Percentiles rank a stretch among this genome's conserved stretches.
Conservation (phyloP, 495 filamentous ascomycete genomes). For the Cercophora newfieldiana region DNA sequence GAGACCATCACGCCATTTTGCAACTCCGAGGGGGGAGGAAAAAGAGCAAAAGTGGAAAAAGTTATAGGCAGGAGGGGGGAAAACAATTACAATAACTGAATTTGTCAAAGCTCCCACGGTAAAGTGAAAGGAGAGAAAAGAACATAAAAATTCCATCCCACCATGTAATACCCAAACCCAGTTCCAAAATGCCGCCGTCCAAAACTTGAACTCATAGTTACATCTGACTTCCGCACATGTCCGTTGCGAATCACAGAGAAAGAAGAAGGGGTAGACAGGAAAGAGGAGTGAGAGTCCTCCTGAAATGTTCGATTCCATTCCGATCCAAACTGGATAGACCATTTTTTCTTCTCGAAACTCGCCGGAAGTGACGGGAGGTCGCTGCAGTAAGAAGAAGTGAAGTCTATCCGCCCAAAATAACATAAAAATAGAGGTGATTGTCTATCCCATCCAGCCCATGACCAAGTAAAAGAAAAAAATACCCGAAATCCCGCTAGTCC, state of each 20-base stretch:
- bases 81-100: neutral
- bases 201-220: neutral
- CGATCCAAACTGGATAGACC: neutral
- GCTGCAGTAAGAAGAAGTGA: conserved; percentile 18
- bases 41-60: neutral
- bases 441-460: conserved; percentile 21
- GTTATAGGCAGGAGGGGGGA: neutral
- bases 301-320: neutral
- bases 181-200: neutral
- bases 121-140: neutral
- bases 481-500: conserved; percentile 6
- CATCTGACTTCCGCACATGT: neutral
- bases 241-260: neutral
- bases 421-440: conserved; percentile 24
- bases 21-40: neutral
- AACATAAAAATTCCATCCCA: neutral
- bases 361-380: neutral
- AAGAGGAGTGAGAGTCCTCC: neutral
- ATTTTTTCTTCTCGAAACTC: conserved; percentile 9
- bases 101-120: conserved; percentile 3
- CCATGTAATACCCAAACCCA: neutral
- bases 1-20: conserved; percentile 3
- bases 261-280: neutral
- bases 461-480: neutral
- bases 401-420: conserved; percentile 28